Evolutionary conservation across 1,284 basidiomycete species (phyloP), one percentile per base, ranked within the genome.

Genomic region (Ceratobasidium sp.): DNA sequence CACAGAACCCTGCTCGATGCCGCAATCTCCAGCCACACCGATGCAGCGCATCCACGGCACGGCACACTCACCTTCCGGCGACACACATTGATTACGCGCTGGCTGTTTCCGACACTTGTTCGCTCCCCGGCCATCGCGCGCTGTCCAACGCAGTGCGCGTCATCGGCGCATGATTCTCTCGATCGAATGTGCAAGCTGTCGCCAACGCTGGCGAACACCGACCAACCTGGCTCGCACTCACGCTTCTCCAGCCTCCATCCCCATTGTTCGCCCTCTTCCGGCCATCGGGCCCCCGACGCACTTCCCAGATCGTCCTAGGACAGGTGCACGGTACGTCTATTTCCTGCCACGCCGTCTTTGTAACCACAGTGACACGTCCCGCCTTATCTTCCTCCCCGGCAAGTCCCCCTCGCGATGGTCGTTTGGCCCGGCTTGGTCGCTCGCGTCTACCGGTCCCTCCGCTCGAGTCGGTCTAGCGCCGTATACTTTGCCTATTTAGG

Each of bases 231-330:
- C 8, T 28, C 51, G 47, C 20, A 11, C 3, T 28, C 66, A n/a
- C n/a, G n/a, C n/a, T n/a, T n/a, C n/a, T 33, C 51, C 49, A 53
- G 31, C 51, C n/a, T 66, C 26, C 42, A 47, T 11, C 33, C 39
- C 67, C n/a, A 69, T 56, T 53, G 53, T 69, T 37, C 66, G 28
- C 45, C 49, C 35, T 68, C 33, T 45, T n/a, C 31, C 65, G 45
- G 45, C 26, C 49, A 35, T 45, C 65, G 45, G 39, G 63, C 4
- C 23, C 63, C 63, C 33, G 58, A 20, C 58, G 7, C 26, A 35
- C 26, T 35, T 60, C 31, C 58, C 23, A 33, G 58, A 61, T 61
- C 15, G 31, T 35, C 31, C 58, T 61, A 61, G 33, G 58, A 61
- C 58, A 33, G 58, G 58, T 15, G 10, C 58, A 37, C 31, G 58